phyloP scores from a whole-genome alignment of 1,284 basidiomycete species.

The Leccinum fallax region DNA sequence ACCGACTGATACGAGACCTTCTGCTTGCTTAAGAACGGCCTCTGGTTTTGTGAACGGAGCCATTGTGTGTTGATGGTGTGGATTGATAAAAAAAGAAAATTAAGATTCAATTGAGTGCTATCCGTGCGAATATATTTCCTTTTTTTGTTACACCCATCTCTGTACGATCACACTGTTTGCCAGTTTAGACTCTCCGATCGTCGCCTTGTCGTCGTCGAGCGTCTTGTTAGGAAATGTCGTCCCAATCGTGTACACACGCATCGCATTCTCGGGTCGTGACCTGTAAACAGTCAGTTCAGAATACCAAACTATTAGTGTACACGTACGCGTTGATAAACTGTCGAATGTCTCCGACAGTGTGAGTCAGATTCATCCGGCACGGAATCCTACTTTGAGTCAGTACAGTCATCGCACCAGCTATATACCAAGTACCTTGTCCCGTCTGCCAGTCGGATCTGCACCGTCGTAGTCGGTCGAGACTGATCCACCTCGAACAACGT shows the following conservation, averaged over 20 bases:
- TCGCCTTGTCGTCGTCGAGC: slow-evolving; percentile 67
- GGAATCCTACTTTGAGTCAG: slow-evolving; percentile 60
- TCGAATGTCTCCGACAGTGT: slow-evolving; percentile 87
- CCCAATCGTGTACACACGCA: slow-evolving; percentile 72
- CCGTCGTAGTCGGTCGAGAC: slow-evolving; percentile 79
- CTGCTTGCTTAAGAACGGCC: slow-evolving; percentile 89
- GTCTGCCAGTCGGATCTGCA: slow-evolving; percentile 91
- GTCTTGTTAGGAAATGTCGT: slow-evolving; percentile 87
- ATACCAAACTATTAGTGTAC: neutral
- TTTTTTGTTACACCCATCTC: slow-evolving; percentile 59
- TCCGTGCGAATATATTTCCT: slow-evolving; percentile 24
- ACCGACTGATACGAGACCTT: slow-evolving; percentile 89
- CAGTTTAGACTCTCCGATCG: slow-evolving; percentile 76
- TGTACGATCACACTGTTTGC: slow-evolving; percentile 88
- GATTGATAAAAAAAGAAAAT: neutral
- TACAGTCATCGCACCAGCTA: neutral
- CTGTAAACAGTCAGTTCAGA: slow-evolving; percentile 40
- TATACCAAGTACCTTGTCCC: slow-evolving; percentile 70
- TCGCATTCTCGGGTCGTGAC: slow-evolving; percentile 69
- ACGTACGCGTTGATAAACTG: slow-evolving; percentile 90
- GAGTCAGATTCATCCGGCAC: slow-evolving; percentile 87
- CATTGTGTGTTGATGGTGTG: slow-evolving; percentile 39
- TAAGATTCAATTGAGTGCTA: neutral
- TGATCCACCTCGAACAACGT: slow-evolving; percentile 83
- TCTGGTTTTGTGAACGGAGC: slow-evolving; percentile 91